These are phyloP conservation scores for Myriangium duriaei DNA, from an alignment of 2,329 filamentous ascomycete genomes.

Conservation along the genomic window DNA sequence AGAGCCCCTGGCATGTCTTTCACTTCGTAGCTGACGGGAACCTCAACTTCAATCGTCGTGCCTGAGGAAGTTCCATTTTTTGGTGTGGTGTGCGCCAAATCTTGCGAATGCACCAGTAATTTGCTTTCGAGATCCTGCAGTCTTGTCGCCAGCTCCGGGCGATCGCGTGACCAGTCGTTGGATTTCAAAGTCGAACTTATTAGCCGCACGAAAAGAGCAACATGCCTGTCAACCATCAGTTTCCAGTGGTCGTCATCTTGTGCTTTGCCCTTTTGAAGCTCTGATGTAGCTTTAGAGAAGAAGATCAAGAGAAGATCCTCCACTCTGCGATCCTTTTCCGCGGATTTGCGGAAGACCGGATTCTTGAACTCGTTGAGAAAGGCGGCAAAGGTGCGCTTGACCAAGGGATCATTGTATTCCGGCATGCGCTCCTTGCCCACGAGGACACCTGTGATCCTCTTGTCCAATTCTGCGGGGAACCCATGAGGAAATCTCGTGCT, in stretches of 20 bases:
- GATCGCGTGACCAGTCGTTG: slow-evolving; percentile 72
- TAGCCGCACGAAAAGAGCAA: slow-evolving; percentile 85
- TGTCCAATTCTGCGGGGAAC: slow-evolving; percentile 58
- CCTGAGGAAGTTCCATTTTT: slow-evolving; percentile 46
- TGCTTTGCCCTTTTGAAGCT: slow-evolving; percentile 64
- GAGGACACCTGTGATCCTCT: slow-evolving; percentile 68
- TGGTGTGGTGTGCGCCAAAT: slow-evolving; percentile 55
- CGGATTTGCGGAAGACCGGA: slow-evolving; percentile 71
- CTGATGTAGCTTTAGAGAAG: slow-evolving; percentile 87
- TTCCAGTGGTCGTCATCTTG: slow-evolving; percentile 82
- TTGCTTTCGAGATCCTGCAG: slow-evolving; percentile 81
- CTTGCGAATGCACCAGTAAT: slow-evolving; percentile 84
- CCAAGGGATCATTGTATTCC: slow-evolving; percentile 77
- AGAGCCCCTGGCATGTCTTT: slow-evolving; percentile 95
- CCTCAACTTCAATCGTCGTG: slow-evolving; percentile 64
- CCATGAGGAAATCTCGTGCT: slow-evolving; percentile 59
- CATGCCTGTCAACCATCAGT: slow-evolving; percentile 80
- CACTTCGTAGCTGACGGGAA: slow-evolving; percentile 79
- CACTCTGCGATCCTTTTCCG: slow-evolving; percentile 86
- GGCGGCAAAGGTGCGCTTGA: slow-evolving; percentile 88
- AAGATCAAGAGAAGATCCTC: slow-evolving; percentile 93
- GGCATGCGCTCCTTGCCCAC: slow-evolving; percentile 71
- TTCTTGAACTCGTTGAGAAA: slow-evolving; percentile 92
- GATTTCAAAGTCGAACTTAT: slow-evolving; percentile 69
- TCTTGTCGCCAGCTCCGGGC: slow-evolving; percentile 69